phyloP scores from a whole-genome alignment of 768 basidiomycete species.

The Mycena latifolia region DNA sequence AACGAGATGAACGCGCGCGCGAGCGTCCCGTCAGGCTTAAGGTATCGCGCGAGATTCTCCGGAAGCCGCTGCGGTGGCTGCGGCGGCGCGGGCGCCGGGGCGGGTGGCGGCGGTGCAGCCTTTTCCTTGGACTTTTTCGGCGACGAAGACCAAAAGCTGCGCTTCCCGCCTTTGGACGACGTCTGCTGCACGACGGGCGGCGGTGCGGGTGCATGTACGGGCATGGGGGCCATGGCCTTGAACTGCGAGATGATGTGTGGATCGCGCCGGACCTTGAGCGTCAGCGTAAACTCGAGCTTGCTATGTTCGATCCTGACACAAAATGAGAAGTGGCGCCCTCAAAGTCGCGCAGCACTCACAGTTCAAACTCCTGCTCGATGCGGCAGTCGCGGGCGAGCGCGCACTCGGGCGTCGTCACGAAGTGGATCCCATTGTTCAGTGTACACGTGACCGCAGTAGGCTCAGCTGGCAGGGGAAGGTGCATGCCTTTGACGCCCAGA shows the following conservation, averaged over 20 bases:
- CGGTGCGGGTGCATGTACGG: slow-evolving; percentile 53
- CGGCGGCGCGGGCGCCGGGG: slow-evolving; percentile 51
- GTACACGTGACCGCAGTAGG: slow-evolving; percentile 85
- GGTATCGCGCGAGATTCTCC: slow-evolving; percentile 85
- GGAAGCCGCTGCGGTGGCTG: slow-evolving; percentile 59
- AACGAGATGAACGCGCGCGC: slow-evolving; percentile 91
- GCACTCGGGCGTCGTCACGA: slow-evolving; percentile 89
- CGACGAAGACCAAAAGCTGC: slow-evolving; percentile 81
- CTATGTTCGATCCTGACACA: slow-evolving; percentile 81
- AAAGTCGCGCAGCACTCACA: slow-evolving; percentile 64
- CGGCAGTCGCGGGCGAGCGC: slow-evolving; percentile 67
- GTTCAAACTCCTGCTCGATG: slow-evolving; percentile 91
- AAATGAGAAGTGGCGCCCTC: not conserved
- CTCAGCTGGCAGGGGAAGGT: slow-evolving; percentile 84
- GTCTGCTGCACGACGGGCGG: slow-evolving; percentile 58
- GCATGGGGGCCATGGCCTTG: slow-evolving; percentile 69
- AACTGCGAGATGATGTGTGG: slow-evolving; percentile 87
- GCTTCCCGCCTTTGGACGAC: slow-evolving; percentile 74
- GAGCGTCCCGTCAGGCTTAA: slow-evolving; percentile 89
- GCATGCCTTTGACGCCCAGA: slow-evolving; percentile 77
- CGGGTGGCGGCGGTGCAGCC: slow-evolving; percentile 49
- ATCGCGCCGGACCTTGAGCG: slow-evolving; percentile 87
- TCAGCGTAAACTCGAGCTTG: slow-evolving; percentile 95
- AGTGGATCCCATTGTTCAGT: slow-evolving; percentile 97
- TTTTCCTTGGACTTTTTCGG: slow-evolving; percentile 76